These are phyloP conservation scores for Perkinsus olseni DNA, from an alignment of 169 alveolate genomes.

Conservation along the genomic window DNA sequence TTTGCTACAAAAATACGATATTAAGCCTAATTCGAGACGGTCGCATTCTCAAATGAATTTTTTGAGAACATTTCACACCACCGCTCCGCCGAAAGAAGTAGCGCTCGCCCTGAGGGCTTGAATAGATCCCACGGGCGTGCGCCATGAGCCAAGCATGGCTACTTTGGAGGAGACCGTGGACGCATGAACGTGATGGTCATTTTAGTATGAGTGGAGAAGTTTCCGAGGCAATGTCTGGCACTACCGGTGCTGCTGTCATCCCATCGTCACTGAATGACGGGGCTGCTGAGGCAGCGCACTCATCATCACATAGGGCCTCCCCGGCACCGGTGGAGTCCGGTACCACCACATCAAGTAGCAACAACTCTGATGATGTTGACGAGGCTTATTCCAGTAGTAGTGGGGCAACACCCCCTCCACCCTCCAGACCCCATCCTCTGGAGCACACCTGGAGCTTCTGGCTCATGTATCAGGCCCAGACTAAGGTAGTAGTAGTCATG, in stretches of 20 bases:
- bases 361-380: not conserved
- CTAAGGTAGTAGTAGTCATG: not conserved
- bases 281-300: not conserved
- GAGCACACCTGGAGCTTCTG: not conserved
- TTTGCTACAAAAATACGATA: too few species aligned
- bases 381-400: not conserved
- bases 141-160: not conserved
- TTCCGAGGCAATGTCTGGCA: constrained; percentile 2
- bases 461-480: not conserved
- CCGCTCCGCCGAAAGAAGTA: not conserved
- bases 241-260: not conserved
- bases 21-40: not conserved
- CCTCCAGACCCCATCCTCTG: not conserved
- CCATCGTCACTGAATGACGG: too few species aligned
- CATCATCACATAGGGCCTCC: not conserved
- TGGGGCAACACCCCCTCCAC: not conserved
- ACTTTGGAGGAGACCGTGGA: not conserved
- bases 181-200: not conserved
- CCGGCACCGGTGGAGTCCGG: not conserved
- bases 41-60: not conserved
- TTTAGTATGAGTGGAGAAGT: not conserved
- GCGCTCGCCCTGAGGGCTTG: not conserved
- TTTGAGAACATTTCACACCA: not conserved
- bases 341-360: not conserved
- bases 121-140: not conserved